Evolutionary conservation across 371 early-diverging fungal genomes (phyloP), one percentile per base, ranked within the genome.

Genomic region (Apophysomyces elegans): DNA sequence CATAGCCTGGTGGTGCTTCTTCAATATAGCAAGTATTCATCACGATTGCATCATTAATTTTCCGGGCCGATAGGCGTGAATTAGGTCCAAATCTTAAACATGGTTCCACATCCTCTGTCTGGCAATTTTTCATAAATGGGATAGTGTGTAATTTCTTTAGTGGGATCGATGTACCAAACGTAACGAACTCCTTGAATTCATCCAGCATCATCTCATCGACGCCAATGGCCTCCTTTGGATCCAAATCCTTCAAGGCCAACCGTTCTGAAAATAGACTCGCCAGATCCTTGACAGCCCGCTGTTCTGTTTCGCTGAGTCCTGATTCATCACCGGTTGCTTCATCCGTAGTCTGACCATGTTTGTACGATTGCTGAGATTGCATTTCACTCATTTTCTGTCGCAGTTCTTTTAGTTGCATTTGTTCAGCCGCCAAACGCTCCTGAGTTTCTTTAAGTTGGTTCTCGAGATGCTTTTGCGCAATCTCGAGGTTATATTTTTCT

Each of bases 71-170:
- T 8, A 94, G 86, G 36, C 95, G 88, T 14, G 95, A 90, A 46
- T 85, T 90, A 38, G 91, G 86, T 21, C 96, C 95, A 70, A 96
- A 95, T 32, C 94, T 85, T 62, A 97, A 83, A 71, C 95, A 95
- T 4, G 96, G 93, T 66, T 90, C 91, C 2, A 96, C 88, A 68
- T 97, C 97, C 67, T 96, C 96, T 26, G 88, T 89, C 45, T 93
- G 86, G 45, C 90, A 90, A 59, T 90, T 89, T 60, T 90, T 90
- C 86, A 96, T 89, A 69, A 93, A 96, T 0, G 91, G 86, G 21
- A 92, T 74, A 41, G 81, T 87, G 65, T 92, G 88, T 61, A 95
- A 74, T 66, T 94, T 91, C 70, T 83, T 78, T 59, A 90, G 76
- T 35, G 88, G 88, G 18, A 86, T 68, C 0, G 84, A 74, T 41